phyloP scores from a whole-genome alignment of 768 basidiomycete species.

The Boletus tomentosulus region DNA sequence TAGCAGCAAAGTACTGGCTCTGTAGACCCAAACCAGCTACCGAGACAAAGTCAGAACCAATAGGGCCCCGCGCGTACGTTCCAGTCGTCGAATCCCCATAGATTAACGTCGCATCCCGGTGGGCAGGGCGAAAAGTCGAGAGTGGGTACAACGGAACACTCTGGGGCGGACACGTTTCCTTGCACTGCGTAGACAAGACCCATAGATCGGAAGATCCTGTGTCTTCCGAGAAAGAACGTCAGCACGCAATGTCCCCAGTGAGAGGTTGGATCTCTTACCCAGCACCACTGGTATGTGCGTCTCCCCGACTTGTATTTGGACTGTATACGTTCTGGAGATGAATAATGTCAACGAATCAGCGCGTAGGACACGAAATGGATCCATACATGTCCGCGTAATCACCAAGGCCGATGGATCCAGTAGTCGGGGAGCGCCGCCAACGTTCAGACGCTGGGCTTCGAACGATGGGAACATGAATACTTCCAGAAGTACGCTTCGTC shows the following conservation, averaged over 20 bases:
- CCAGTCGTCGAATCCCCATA: slow-evolving; percentile 74
- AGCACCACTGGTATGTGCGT: slow-evolving; percentile 53
- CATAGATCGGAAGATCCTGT: slow-evolving; percentile 79
- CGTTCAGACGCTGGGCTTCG: neutral
- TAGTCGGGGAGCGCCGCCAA: slow-evolving; percentile 12
- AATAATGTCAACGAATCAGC: neutral
- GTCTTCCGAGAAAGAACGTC: slow-evolving; percentile 36
- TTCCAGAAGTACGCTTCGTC: slow-evolving; percentile 9
- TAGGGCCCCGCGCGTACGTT: slow-evolving; percentile 60
- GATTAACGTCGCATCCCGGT: slow-evolving; percentile 44
- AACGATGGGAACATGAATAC: slow-evolving; percentile 25
- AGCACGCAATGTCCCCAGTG: neutral
- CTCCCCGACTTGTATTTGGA: slow-evolving; percentile 54
- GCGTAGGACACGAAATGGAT: neutral
- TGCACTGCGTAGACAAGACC: slow-evolving; percentile 60
- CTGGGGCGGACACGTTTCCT: slow-evolving; percentile 34
- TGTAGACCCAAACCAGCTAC: slow-evolving; percentile 49
- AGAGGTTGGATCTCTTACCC: slow-evolving; percentile 37
- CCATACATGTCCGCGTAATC: slow-evolving; percentile 61
- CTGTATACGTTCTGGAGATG: slow-evolving; percentile 53
- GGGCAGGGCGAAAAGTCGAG: slow-evolving; percentile 42
- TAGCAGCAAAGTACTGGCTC: slow-evolving; percentile 60
- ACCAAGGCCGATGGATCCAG: slow-evolving; percentile 50
- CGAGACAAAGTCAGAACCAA: slow-evolving; percentile 55
- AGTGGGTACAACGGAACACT: slow-evolving; percentile 47